Evolutionary conservation across 1,284 basidiomycete species (phyloP), one percentile per base, ranked within the genome.

Genomic region (Ustilago cynodontis): DNA sequence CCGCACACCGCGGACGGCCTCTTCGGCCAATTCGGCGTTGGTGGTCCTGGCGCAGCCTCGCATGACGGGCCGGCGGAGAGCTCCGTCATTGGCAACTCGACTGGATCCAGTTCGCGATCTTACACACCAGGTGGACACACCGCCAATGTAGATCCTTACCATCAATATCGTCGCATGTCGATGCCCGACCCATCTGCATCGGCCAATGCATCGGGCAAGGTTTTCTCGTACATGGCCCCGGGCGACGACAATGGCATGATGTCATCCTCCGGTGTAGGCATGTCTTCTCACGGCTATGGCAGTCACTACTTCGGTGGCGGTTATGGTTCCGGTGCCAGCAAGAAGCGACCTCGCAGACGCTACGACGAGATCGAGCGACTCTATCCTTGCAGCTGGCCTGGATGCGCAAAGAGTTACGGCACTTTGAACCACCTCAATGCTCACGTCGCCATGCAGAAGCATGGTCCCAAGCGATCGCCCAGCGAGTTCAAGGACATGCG

Each of bases 401-500:
- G 92, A 52, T 95, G 94, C 86, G 89, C 90, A 45, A 95, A 95
- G 87, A 69, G 92, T 52, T 94, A 94, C 82, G 93, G 93, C 22
- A 94, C 93, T 6, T 89, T 95, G 49, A 95, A 95, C 86, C 94
- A 95, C 86, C 89, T 95, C 72, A 95, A 95, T 84, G 93, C 94
- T 20, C 94, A 95, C 86, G 93, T 95, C 73, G 92, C 91, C 24
- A 94, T 95, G 93, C 94, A 95, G 86, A 93, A 93, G 87, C 94
- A 95, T 83, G 94, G 94, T 45, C 64, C 88, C 18, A 95, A 94
- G 87, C 90, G 94, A 58, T 92, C 90, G 84, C 94, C 94, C 9
- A 90, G 90, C 71, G 95, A 98, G 88, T 98, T 98, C 89, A 98
- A 97, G 86, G 96, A 98, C 83, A 91, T 97, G 85, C 91, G 95